Base-by-base conservation (phyloP, 176 grass and related monocot species). In the Rhynchospora tenuis region DNA sequence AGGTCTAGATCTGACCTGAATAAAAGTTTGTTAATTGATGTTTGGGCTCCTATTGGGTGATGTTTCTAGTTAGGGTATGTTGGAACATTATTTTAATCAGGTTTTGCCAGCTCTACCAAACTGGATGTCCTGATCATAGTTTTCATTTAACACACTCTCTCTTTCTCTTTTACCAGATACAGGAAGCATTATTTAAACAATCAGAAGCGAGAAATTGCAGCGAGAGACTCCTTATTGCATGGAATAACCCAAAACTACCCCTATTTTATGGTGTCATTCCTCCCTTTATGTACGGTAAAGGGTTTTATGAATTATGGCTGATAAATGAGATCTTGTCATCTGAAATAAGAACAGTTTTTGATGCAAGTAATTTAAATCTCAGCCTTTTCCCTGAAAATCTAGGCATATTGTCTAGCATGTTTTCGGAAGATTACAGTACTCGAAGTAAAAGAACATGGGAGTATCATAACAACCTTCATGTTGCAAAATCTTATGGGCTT, bases 251-350 rank as follows among this genome's bases (percentile, higher is more conserved):
- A 0, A 50, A 76, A 17, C 51, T 73, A 54, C 70, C 88, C 71
- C 59, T 98, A 38, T 87, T 89, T 23, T 87, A 76, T 42, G 92
- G 95, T 56, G 88, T 95, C 68, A 23, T 95, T 6, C 95, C 92
- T 82, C 87, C 91, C 50, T 98, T 98, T 73, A 73, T 93, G 16
- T 90, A 93, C 26, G 82, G 90, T 46, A 89, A 88, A 84, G 90
- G 89, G 20, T 17, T 70, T 24, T 89, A 98, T 33, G 85, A 78
- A 64, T 0, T 23, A 59, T 98, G 95, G 95, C 31, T 98, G 27
- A 16, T 17, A n/a, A 88, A 93, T 50, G 92, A 93, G 80, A 87
- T 91, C 59, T 19, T 98, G 8, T 88, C 89, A 76, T 98, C 95
- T 76, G 88, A 98, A 58, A 93, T 73, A 45, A 93, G 95, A 48